A percentile compares a stretch with the other conserved stretches of the same genome.
These are phyloP conservation scores for Stenocarpella maydis DNA, from an alignment of 2,329 filamentous ascomycete genomes.

Conservation along the genomic window DNA sequence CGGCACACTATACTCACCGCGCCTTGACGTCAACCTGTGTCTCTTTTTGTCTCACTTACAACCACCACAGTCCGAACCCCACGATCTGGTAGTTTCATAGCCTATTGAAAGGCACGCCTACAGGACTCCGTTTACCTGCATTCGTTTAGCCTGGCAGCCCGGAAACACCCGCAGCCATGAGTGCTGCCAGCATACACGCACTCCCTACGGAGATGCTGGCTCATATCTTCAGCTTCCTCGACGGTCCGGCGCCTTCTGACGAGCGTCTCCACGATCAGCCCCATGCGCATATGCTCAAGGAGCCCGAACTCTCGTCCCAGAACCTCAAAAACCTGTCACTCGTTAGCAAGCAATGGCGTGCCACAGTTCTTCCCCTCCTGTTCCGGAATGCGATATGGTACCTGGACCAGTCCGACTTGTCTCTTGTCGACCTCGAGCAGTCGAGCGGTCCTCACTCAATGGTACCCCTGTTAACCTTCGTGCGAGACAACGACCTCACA, in stretches of 20 bases:
- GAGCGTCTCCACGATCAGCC: slow-evolving; percentile 59
- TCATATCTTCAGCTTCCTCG: slow-evolving; percentile 64
- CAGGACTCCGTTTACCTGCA: neutral
- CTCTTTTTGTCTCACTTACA: neutral
- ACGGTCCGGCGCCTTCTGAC: slow-evolving; percentile 57
- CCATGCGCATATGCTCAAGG: slow-evolving; percentile 46
- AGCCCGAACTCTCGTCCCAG: slow-evolving; percentile 37
- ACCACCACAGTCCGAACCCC: neutral
- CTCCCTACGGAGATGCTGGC: slow-evolving; percentile 70
- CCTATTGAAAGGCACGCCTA: neutral
- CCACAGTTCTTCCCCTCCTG: slow-evolving; percentile 59
- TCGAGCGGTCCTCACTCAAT: slow-evolving; percentile 37
- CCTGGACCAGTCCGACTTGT: slow-evolving; percentile 44
- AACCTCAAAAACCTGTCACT: slow-evolving; percentile 65
- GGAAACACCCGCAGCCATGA: neutral
- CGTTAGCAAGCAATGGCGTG: slow-evolving; percentile 62
- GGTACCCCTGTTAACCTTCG: slow-evolving; percentile 51
- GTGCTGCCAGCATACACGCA: slow-evolving; percentile 39
- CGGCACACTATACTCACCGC: no score
- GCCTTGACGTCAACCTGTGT: slow-evolving; percentile 15
- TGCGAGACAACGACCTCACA: slow-evolving; percentile 47
- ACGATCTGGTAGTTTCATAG: neutral
- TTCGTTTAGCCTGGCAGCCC: neutral
- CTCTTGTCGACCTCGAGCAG: slow-evolving; percentile 38
- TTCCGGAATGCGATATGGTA: slow-evolving; percentile 63